Evolutionary conservation across 2,329 filamentous ascomycete genomes (phyloP).

Genomic region (Xylariales sp.): DNA sequence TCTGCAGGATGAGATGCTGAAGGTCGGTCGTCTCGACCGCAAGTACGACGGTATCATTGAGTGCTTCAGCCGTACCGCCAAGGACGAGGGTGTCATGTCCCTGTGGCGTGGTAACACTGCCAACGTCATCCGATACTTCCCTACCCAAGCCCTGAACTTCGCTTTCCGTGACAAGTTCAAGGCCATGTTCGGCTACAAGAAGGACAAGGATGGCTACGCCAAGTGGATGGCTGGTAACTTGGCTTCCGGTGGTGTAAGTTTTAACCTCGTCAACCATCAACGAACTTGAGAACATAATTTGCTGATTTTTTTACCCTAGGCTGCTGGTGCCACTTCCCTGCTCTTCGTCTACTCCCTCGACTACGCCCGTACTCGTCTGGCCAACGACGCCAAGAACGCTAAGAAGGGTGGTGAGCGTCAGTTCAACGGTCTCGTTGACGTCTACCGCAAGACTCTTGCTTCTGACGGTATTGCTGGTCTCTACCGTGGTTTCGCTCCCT

Average conservation of each 20-base stretch:
- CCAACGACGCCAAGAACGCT: slow-evolving; percentile 99
- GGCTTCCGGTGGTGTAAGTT: slow-evolving; percentile 96
- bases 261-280: neutral
- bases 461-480: slow-evolving; percentile 99
- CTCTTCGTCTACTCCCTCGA: slow-evolving; percentile 99
- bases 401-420: slow-evolving; percentile 96
- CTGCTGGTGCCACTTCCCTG: slow-evolving; percentile 98
- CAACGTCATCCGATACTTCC: slow-evolving; percentile 99
- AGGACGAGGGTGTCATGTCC: slow-evolving; percentile 87
- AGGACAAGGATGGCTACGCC: slow-evolving; percentile 96
- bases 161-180: slow-evolving; percentile 99
- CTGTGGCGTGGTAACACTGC: slow-evolving; percentile 99
- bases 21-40: slow-evolving; percentile 95
- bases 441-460: slow-evolving; percentile 99
- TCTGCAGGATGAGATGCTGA: slow-evolving; percentile 97
- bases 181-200: slow-evolving; percentile 99
- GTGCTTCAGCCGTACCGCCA: slow-evolving; percentile 91
- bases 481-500: slow-evolving; percentile 99
- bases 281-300: neutral
- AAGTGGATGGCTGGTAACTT: slow-evolving; percentile 99
- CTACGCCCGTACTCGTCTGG: slow-evolving; percentile 99
- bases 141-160: slow-evolving; percentile 99
- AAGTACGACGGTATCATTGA: slow-evolving; percentile 92
- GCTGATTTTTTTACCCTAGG: slow-evolving; percentile 36
- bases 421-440: slow-evolving; percentile 99